Evolutionary conservation across 768 basidiomycete species (phyloP).

Genomic region (Suillus fuscotomentosus): DNA sequence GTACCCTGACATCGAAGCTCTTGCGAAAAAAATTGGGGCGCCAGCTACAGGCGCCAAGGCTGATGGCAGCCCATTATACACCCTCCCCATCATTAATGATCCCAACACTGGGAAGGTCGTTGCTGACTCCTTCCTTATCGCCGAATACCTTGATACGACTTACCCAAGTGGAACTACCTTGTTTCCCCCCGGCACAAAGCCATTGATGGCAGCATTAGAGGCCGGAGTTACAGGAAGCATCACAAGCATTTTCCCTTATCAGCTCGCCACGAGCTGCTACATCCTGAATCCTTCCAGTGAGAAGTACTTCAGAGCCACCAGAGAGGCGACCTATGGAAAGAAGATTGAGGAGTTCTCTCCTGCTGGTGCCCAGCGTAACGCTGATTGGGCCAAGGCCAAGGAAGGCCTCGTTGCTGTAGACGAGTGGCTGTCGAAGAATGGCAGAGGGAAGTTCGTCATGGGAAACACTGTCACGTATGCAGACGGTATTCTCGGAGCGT

Average conservation of each 20-base stretch:
- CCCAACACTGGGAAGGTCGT: slow-evolving; percentile 33
- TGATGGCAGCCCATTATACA: slow-evolving; percentile 36
- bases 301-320: slow-evolving; percentile 33
- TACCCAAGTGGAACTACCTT: slow-evolving; percentile 39
- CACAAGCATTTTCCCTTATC: slow-evolving; percentile 11
- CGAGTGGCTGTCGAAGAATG: slow-evolving; percentile 30
- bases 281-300: slow-evolving; percentile 27
- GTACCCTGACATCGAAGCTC: slow-evolving; percentile 38
- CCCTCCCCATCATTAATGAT: slow-evolving; percentile 42
- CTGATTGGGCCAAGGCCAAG: slow-evolving; percentile 27
- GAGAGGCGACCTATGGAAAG: slow-evolving; percentile 30
- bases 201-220: slow-evolving; percentile 41
- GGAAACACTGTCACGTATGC: slow-evolving; percentile 35
- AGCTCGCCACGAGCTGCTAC: slow-evolving; percentile 11
- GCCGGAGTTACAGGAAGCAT: slow-evolving; percentile 13
- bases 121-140: slow-evolving; percentile 42
- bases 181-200: slow-evolving; percentile 40
- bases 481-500: slow-evolving; percentile 33
- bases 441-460: slow-evolving; percentile 31
- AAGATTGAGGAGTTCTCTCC: slow-evolving; percentile 37
- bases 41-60: slow-evolving; percentile 26
- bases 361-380: slow-evolving; percentile 23
- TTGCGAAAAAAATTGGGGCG: slow-evolving; percentile 32
- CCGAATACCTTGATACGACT: slow-evolving; percentile 43
- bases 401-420: slow-evolving; percentile 25